Evolutionary conservation across 441 rosid species (phyloP).

Genomic region (Adansonia grandidieri): DNA sequence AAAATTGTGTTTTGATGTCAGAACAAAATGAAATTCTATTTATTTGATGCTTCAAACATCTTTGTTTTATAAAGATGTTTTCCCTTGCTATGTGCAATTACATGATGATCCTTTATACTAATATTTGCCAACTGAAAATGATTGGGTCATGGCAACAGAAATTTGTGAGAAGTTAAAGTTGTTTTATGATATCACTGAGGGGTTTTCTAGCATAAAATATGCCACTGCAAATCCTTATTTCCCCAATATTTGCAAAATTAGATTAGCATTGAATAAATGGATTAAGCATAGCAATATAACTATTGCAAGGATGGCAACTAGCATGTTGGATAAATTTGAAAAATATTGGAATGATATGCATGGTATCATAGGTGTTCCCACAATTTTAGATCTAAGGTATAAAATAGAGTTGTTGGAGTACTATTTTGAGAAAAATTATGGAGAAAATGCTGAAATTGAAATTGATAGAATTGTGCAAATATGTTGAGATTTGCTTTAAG

Average conservation of each 20-base stretch:
- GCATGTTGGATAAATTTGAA: neutral
- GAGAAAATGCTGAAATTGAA: too few species aligned
- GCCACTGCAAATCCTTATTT: neutral
- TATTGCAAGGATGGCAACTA: neutral
- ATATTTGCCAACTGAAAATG: neutral
- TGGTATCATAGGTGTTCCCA: too few species aligned
- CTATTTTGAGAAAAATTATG: too few species aligned
- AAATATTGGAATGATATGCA: too few species aligned
- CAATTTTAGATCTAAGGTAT: too few species aligned
- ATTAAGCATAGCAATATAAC: neutral
- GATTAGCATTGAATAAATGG: neutral
- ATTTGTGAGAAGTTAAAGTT: too few species aligned
- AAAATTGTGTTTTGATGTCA: neutral
- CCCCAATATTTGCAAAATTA: neutral
- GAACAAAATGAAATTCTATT: too few species aligned
- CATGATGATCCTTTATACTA: neutral
- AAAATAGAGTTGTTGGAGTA: too few species aligned
- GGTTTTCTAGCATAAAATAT: neutral
- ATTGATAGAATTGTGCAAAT: too few species aligned
- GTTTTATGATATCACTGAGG: neutral
- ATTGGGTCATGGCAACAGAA: neutral
- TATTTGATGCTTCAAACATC: neutral
- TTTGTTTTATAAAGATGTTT: neutral
- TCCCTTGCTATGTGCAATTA: neutral
- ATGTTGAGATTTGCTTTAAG: too few species aligned